Base-by-base conservation (phyloP, 2,329 filamentous ascomycete genomes). In the Alternaria gaisen region DNA sequence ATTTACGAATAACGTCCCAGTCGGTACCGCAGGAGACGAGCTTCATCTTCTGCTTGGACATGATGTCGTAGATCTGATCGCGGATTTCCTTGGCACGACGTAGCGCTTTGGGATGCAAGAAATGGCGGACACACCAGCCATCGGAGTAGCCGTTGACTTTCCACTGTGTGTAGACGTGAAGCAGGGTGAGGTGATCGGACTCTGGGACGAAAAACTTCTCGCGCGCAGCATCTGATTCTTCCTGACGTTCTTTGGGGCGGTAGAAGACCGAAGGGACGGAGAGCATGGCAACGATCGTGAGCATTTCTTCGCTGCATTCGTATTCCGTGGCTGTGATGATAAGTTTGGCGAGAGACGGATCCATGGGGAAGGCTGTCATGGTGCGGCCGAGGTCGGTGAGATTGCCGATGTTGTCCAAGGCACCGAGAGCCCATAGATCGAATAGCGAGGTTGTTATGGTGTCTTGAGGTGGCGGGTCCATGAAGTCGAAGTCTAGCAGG, bases 171-270 rank as follows among this genome's bases (percentile, higher is more conserved):
- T 97, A 99, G 1, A 99, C 95, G 74, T 98, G 94, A 3, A 99
- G 87, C 43, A 97, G 91, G 0, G 95, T 99, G 41, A 99, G 83
- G 77, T 99, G 95, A 77, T 99, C 95, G 2, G 93, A 97, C 80
- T 99, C 95, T 28, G 95, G 93, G 8, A 99, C 95, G 81, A 97
- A 98, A 80, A 99, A 99, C 79, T 98, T 98, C 77, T 99, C 95
- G 28, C 94, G 89, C 34, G 95, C 94, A 0, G 94, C 90, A 73
- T 99, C 95, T 6, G 94, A 95, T 81, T 99, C 95, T 75, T 99
- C 95, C 72, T 97, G 91, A 1, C 95, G 90, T 79, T 99, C 96
- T 77, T 97, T 97, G 3, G 95, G 95, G 7, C 96, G 88, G 81
- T 97, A 98, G 80, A 98, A 99, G 28, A 98, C 95, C 65, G 90